Evolutionary conservation across 345 rosid species (phyloP).

Genomic region (Leavenworthia alabamica): DNA sequence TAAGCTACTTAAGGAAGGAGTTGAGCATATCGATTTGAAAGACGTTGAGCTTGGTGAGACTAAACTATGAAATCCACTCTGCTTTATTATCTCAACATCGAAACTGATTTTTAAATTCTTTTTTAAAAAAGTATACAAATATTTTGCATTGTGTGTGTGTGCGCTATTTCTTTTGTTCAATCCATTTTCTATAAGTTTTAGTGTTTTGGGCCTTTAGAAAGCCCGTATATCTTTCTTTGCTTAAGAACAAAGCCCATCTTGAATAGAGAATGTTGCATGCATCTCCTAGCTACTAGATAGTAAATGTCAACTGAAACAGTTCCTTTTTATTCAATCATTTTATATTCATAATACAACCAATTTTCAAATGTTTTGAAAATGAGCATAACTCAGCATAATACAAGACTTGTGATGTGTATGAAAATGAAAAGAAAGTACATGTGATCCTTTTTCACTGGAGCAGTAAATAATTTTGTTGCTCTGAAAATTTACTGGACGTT

Average conservation of each 20-base stretch:
- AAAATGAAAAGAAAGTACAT: slow-evolving; percentile 15
- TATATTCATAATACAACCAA: neutral
- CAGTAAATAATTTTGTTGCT: neutral
- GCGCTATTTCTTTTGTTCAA: neutral
- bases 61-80: slow-evolving; percentile 27
- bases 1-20: slow-evolving; percentile 62
- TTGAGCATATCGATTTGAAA: slow-evolving; percentile 42
- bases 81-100: slow-evolving; percentile 13
- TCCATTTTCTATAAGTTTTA: neutral
- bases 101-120: neutral
- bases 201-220: slow-evolving; percentile 6
- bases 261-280: neutral
- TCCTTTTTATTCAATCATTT: neutral
- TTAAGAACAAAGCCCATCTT: slow-evolving; percentile 7
- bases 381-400: neutral
- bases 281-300: neutral
- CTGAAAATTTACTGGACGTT: neutral
- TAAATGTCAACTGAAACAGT: slow-evolving; percentile 7
- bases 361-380: neutral
- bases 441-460: neutral
- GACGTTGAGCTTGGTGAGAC: slow-evolving; percentile 65
- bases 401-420: slow-evolving; percentile 17
- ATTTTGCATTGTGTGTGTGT: neutral
- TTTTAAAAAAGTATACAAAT: neutral
- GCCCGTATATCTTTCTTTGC: neutral